Evolutionary conservation across 176 grass and related monocot species (phyloP).

Genomic region (Calamus simplicifolius): DNA sequence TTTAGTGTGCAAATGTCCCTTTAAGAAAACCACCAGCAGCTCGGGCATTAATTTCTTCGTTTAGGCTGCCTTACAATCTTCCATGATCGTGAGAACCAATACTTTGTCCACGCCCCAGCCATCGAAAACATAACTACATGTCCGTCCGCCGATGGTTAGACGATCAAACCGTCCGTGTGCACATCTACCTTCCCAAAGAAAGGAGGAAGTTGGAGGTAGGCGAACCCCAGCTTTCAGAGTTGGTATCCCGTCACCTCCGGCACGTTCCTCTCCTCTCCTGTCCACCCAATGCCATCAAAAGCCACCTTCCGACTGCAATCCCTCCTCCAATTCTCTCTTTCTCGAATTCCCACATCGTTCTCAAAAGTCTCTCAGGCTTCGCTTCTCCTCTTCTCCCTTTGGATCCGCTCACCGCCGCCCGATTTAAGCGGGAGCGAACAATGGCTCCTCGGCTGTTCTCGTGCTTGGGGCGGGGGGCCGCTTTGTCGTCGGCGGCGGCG

Average conservation of each 20-base stretch:
- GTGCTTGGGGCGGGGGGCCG: conserved; percentile 51
- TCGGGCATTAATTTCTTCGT: no score
- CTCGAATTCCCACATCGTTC: no score
- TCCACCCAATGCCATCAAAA: conserved; percentile 3
- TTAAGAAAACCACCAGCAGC: no score
- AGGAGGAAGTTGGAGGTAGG: neutral
- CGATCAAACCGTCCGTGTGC: no score
- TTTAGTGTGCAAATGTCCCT: no score
- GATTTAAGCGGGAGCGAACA: neutral
- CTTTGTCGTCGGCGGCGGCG: neutral
- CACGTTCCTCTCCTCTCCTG: conserved; percentile 29
- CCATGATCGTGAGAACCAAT: no score
- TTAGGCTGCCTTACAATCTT: no score
- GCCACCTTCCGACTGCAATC: conserved; percentile 7
- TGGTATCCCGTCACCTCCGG: conserved; percentile 43
- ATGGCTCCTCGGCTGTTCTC: conserved; percentile 63
- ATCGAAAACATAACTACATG: no score
- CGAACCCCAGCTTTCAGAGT: conserved; percentile 13
- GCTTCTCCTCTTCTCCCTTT: neutral
- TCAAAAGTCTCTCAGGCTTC: neutral
- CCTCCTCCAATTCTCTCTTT: neutral
- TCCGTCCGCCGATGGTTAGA: no score
- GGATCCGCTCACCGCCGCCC: no score
- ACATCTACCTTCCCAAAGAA: neutral
- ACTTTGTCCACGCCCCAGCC: no score